A percentile compares a stretch with the other conserved stretches of the same genome.
Evolutionary conservation across 495 filamentous ascomycete species (phyloP).

Genomic region (Hamigera avellanea): DNA sequence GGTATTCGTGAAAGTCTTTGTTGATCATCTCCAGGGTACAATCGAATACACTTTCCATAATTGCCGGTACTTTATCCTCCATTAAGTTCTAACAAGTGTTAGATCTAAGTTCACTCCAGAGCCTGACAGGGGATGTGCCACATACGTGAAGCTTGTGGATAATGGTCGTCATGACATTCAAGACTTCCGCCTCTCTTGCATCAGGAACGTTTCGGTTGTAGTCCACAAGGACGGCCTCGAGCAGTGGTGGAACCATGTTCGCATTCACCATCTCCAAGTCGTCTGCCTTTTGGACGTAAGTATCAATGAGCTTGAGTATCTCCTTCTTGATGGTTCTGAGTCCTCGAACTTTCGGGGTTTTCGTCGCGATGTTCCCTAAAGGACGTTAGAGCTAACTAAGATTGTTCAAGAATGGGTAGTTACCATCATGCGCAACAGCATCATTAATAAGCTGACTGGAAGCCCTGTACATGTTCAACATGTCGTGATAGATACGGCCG

Average conservation of each 20-base stretch:
- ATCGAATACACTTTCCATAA: constrained; percentile 98
- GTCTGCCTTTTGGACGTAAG: constrained; percentile 94
- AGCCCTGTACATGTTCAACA: constrained; percentile 97
- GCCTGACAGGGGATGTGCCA: constrained; percentile 10
- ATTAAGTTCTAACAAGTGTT: constrained; percentile 53
- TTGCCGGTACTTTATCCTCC: constrained; percentile 93
- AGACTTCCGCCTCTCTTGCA: constrained; percentile 89
- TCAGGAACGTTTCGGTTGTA: constrained; percentile 96
- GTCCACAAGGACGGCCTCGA: constrained; percentile 88
- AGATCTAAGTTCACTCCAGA: background rate
- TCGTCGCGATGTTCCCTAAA: constrained; percentile 81
- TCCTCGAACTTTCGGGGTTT: constrained; percentile 91
- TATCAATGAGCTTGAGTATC: constrained; percentile 95
- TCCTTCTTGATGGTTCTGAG: constrained; percentile 98
- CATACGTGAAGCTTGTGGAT: constrained; percentile 91
- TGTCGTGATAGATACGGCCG: constrained; percentile 93
- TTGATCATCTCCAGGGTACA: constrained; percentile 99
- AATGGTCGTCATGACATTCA: constrained; percentile 95
- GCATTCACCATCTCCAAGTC: constrained; percentile 84
- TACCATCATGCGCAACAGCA: constrained; percentile 77
- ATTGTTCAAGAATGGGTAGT: constrained; percentile 1
- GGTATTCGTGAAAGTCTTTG: constrained; percentile 99
- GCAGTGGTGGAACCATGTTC: constrained; percentile 91
- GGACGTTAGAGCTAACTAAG: constrained; percentile 9
- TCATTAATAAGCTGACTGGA: constrained; percentile 94